These are phyloP conservation scores for Citrus hindsii DNA, from an alignment of 345 rosid species.

Conservation along the genomic window DNA sequence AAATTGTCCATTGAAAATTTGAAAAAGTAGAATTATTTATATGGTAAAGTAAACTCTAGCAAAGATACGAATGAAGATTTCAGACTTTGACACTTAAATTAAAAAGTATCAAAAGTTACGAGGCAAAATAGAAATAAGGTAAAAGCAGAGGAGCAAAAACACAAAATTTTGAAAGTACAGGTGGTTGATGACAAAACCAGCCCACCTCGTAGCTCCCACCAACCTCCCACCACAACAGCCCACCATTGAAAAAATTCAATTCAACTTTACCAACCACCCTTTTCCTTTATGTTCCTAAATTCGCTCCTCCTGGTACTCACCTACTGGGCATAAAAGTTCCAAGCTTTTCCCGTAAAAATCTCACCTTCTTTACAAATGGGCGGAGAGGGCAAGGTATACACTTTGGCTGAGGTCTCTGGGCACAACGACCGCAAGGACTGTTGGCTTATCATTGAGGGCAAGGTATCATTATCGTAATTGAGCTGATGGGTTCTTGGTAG, in stretches of 20 bases:
- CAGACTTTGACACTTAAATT: neutral
- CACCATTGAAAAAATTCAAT: neutral
- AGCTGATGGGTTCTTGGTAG: neutral
- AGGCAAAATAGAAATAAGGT: neutral
- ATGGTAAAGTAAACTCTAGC: no score
- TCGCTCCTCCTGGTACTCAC: neutral
- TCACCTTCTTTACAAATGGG: conserved; percentile 38
- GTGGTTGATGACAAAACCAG: conserved; percentile 16
- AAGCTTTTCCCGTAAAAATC: neutral
- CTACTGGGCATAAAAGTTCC: neutral
- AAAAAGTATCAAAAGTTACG: neutral
- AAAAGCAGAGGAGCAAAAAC: neutral
- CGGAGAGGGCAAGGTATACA: conserved; percentile 48
- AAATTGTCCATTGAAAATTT: no score
- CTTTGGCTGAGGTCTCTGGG: conserved; percentile 70
- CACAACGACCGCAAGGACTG: conserved; percentile 68
- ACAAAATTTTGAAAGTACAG: rapidly evolving
- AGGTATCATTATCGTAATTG: conserved; percentile 33
- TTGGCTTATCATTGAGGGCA: conserved; percentile 88
- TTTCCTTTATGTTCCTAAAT: neutral
- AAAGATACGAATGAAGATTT: no score
- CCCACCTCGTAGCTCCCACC: neutral
- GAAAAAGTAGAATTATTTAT: no score
- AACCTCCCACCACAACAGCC: neutral
- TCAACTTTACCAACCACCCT: neutral